Percentiles rank a stretch among this genome's conserved stretches.
phyloP scores from a whole-genome alignment of 352 stramenopile genomes.

The Thraustotheca clavata region DNA sequence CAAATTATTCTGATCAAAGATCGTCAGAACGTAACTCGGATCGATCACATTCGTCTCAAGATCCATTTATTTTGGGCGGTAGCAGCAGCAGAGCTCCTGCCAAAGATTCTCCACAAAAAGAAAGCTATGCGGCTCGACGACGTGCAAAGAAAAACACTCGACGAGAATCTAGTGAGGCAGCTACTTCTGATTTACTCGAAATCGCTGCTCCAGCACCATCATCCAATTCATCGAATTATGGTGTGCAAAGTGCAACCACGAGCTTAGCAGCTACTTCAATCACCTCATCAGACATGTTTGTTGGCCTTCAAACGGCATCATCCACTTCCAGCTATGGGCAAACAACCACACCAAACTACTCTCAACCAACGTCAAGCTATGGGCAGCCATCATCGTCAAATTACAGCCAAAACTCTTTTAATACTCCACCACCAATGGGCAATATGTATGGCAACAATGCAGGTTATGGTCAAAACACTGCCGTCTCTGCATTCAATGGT shows the following conservation, averaged over 20 bases:
- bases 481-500: conserved; percentile 3
- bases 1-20: conserved; percentile 8
- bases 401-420: background rate
- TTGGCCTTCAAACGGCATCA: background rate
- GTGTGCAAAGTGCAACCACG: background rate
- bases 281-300: conserved; percentile 1
- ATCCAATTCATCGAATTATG: background rate
- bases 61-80: conserved; percentile 10
- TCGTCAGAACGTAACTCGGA: background rate
- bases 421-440: background rate
- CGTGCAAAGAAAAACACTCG: conserved; percentile 8
- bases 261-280: background rate
- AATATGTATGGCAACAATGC: background rate
- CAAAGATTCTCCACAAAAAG: background rate
- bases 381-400: no score
- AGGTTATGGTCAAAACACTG: background rate
- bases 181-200: background rate
- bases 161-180: background rate
- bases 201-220: background rate
- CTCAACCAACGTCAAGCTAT: no score
- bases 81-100: background rate
- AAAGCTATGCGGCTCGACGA: conserved; percentile 16
- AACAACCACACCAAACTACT: no score
- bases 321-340: no score
- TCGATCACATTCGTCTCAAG: background rate